These are phyloP conservation scores for Lumnitzera racemosa DNA, from an alignment of 345 rosid species.

Conservation along the genomic window DNA sequence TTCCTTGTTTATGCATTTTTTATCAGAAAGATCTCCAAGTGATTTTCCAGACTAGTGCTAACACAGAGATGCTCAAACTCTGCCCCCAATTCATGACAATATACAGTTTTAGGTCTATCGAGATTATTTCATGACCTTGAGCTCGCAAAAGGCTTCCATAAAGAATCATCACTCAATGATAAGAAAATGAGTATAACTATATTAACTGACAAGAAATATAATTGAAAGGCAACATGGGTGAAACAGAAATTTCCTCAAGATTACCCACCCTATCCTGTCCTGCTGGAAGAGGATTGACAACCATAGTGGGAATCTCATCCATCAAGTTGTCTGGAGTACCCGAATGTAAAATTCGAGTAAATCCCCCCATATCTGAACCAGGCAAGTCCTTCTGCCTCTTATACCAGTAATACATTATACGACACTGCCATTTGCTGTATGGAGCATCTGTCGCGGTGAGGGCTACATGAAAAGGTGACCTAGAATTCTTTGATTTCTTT, in stretches of 20 bases:
- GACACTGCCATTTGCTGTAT: slow-evolving; percentile 95
- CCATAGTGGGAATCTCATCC: slow-evolving; percentile 83
- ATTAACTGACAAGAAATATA: neutral
- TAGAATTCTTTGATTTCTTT: slow-evolving; percentile 29
- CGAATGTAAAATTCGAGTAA: slow-evolving; percentile 85
- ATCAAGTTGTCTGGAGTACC: slow-evolving; percentile 80
- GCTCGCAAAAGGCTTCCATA: neutral
- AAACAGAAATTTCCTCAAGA: neutral
- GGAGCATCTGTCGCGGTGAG: slow-evolving; percentile 84
- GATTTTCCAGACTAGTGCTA: too few relatives aligned
- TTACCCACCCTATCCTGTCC: slow-evolving; percentile 74
- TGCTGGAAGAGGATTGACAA: slow-evolving; percentile 90
- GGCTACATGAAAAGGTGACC: slow-evolving; percentile 66
- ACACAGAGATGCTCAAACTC: too few relatives aligned
- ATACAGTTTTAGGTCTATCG: too few relatives aligned
- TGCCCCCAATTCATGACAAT: too few relatives aligned
- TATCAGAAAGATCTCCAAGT: too few relatives aligned
- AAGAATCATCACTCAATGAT: too few relatives aligned
- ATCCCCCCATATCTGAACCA: slow-evolving; percentile 92
- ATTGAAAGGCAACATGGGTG: neutral
- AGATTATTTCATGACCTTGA: too few relatives aligned
- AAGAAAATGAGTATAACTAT: neutral
- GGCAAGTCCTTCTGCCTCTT: slow-evolving; percentile 66
- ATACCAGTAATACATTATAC: slow-evolving; percentile 95
- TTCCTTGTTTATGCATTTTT: too few relatives aligned